Evolutionary conservation across 208 protist genomes (phyloP).

Genomic region (Sergeia podlipaevii): DNA sequence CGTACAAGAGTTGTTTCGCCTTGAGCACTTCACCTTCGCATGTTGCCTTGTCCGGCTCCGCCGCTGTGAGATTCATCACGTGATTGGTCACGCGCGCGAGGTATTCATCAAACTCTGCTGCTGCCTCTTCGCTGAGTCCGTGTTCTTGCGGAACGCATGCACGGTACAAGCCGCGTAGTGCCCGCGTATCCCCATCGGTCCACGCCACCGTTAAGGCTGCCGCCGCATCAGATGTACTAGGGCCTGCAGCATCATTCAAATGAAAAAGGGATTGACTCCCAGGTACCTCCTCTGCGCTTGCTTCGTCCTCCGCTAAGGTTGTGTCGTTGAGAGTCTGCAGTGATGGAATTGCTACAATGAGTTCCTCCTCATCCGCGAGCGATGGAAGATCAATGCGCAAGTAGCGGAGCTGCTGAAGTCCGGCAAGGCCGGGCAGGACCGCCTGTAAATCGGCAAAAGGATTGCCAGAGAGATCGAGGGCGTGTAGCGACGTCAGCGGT

Average conservation of each 20-base stretch:
- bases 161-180: slow-evolving; percentile 35
- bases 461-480: slow-evolving; percentile 51
- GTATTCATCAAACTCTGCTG: slow-evolving; percentile 74
- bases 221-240: slow-evolving; percentile 5
- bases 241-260: slow-evolving; percentile 9
- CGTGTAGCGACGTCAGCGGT: slow-evolving; percentile 29
- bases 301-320: slow-evolving; percentile 16
- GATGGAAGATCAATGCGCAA: slow-evolving; percentile 51
- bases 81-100: slow-evolving; percentile 60
- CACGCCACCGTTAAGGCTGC: slow-evolving; percentile 21
- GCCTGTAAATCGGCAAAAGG: slow-evolving; percentile 29
- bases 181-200: slow-evolving; percentile 28
- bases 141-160: slow-evolving; percentile 12
- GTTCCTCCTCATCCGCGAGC: slow-evolving; percentile 64
- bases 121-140: slow-evolving; percentile 17
- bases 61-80: slow-evolving; percentile 49
- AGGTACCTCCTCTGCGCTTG: not conserved
- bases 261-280: too few species aligned
- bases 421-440: slow-evolving; percentile 52
- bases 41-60: slow-evolving; percentile 34
- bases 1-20: slow-evolving; percentile 56
- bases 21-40: slow-evolving; percentile 78
- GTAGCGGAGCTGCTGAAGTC: slow-evolving; percentile 33
- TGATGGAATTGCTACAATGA: slow-evolving; percentile 54
- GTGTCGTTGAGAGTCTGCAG: slow-evolving; percentile 65